These are phyloP conservation scores for Blastocrithidia nonstop DNA, from an alignment of 208 protist genomes.

Conservation along the genomic window DNA sequence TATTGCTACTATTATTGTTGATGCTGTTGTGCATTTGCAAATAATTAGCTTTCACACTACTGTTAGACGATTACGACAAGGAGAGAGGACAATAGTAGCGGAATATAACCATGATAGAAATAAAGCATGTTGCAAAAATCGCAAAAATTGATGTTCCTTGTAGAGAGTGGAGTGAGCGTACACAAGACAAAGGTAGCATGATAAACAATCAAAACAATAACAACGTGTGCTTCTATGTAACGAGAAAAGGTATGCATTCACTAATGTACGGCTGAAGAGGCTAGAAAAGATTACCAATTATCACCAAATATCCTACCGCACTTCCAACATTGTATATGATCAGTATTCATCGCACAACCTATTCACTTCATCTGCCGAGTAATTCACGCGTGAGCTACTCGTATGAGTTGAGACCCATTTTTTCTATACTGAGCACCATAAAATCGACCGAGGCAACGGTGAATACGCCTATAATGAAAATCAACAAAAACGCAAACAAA, in stretches of 20 bases:
- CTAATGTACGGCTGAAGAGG: constrained; percentile 35
- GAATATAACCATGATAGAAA: constrained; percentile 42
- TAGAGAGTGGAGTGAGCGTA: constrained; percentile 32
- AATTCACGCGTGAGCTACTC: constrained; percentile 56
- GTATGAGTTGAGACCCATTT: constrained; percentile 53
- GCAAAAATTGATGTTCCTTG: constrained; percentile 43
- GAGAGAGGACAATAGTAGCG: constrained; percentile 65
- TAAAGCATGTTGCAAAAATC: constrained; percentile 32
- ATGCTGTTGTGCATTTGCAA: not conserved
- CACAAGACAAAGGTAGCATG: constrained; percentile 52
- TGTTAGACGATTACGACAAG: too few relatives aligned
- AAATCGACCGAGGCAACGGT: constrained; percentile 57
- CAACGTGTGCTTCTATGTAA: constrained; percentile 37
- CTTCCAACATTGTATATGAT: constrained; percentile 37
- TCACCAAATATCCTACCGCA: constrained; percentile 51
- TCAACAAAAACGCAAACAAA: constrained; percentile 16
- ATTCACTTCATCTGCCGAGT: constrained; percentile 22
- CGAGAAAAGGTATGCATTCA: constrained; percentile 18
- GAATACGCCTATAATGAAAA: constrained; percentile 28
- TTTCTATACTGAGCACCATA: constrained; percentile 39
- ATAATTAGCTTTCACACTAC: constrained; percentile 8
- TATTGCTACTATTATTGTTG: constrained; percentile 1
- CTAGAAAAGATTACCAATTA: constrained; percentile 34
- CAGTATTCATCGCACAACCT: constrained; percentile 44
- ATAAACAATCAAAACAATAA: constrained; percentile 39